phyloP scores from a whole-genome alignment of 1,139 yeast species.

The Suhomyces terraborum region DNA sequence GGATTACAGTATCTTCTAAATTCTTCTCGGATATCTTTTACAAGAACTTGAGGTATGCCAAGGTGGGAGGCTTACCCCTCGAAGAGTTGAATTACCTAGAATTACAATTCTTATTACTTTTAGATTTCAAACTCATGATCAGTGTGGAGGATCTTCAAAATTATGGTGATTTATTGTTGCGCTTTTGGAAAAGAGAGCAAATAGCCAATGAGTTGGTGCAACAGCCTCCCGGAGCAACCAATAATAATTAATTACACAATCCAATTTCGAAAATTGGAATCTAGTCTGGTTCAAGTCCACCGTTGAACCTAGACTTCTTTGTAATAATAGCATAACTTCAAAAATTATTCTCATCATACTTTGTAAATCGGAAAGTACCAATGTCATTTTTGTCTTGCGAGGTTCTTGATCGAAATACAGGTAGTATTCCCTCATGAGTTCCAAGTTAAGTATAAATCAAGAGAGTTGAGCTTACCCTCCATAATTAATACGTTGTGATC shows the following conservation, averaged over 20 bases:
- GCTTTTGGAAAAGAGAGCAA: conserved; percentile 80
- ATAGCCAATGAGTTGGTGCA: conserved; percentile 39
- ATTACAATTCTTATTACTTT: conserved; percentile 77
- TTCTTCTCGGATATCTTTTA: conserved; percentile 95
- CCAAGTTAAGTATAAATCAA: too few species aligned
- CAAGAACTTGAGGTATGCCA: conserved; percentile 93
- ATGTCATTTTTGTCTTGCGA: too few species aligned
- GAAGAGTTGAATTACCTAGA: conserved; percentile 93
- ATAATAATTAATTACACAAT: conserved; percentile 13
- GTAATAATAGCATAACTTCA: conserved; percentile 2
- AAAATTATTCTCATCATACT: too few species aligned
- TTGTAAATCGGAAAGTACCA: too few species aligned
- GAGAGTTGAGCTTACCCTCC: too few species aligned
- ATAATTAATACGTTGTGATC: too few species aligned
- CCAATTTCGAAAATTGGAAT: neutral
- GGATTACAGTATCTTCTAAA: conserved; percentile 93
- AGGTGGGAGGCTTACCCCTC: conserved; percentile 94
- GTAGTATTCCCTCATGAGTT: too few species aligned
- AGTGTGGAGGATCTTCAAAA: conserved; percentile 88
- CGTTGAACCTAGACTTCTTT: neutral
- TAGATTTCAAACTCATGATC: conserved; percentile 86
- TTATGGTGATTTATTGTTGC: conserved; percentile 81
- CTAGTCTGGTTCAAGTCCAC: neutral
- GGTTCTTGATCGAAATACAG: too few species aligned
- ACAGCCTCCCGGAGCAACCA: conserved; percentile 5